Base-by-base conservation (phyloP, 108 stramenopile genomes). In the Discostella pseudostelligera region DNA sequence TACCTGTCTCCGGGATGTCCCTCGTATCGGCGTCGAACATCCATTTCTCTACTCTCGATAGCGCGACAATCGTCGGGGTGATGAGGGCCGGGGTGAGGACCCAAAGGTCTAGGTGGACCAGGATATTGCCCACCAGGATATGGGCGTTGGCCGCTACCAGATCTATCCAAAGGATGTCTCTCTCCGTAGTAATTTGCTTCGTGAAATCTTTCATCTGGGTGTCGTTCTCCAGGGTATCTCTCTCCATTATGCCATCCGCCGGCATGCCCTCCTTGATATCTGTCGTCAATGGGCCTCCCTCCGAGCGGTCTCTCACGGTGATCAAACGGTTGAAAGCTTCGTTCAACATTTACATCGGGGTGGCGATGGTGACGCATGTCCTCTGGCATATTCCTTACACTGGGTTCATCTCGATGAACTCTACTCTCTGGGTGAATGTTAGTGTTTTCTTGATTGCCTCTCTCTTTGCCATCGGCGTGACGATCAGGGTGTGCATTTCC, bases 351-450 rank as follows among this genome's bases (percentile, higher is more conserved):
- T 50, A 12, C 49, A 24, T 50, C 22, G 9, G 24, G 24, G 25
- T 22, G 49, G 21, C 49, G 22, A 13, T 24, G 49, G 21, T 50
- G 49, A 2, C 49, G 49, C 22, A 50, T 50, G 19, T 25, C 49
- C 22, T 12, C 49, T 1, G 2, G 49, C 10, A 50, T 6, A 50
- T 50, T 50, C 21, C 49, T 50, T 22, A 25, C 21, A 20, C 24
- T 24, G 21, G 20, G 49, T 50, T 50, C 49, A 50, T 10, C 49
- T 50, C 49, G 49, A 50, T 50, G 19, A 1, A 22, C 49, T 50
- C 49, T 50, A 11, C 8, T 25, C 22, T 25, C 47, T 1, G 17
- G 7, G 16, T 16, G 47, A 4, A 14, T 7, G 17, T 48, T 19
- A 48, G 6, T 48, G 1, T 48, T 16, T 0, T 16, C 47, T 16